Conservation (phyloP, 371 early-diverging fungal genomes). For the Apophysomyces variabilis region DNA sequence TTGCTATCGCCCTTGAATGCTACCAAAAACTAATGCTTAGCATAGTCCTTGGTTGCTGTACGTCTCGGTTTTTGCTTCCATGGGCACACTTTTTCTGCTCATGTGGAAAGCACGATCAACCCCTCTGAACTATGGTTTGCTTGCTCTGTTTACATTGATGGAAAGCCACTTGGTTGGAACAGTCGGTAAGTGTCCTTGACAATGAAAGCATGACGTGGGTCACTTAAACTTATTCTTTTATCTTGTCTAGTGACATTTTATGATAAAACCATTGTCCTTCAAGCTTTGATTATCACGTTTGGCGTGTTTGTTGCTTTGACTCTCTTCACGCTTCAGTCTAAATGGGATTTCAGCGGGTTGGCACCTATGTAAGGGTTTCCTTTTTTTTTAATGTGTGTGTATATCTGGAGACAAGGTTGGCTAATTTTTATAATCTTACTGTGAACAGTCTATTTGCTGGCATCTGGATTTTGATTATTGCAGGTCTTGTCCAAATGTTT, state of each 20-base stretch:
- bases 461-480: conserved; percentile 63
- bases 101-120: conserved; percentile 65
- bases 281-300: conserved; percentile 76
- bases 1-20: neutral
- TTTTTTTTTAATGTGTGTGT: too few relatives aligned
- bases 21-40: neutral
- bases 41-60: conserved; percentile 49
- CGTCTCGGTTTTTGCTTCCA: conserved; percentile 45
- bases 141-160: conserved; percentile 68
- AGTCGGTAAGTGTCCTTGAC: conserved; percentile 41
- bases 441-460: conserved; percentile 59
- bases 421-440: neutral
- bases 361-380: conserved; percentile 56
- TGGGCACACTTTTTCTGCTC: conserved; percentile 61
- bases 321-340: conserved; percentile 76
- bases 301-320: conserved; percentile 77
- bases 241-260: conserved; percentile 54
- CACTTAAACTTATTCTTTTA: too few relatives aligned
- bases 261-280: conserved; percentile 63
- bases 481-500: conserved; percentile 71
- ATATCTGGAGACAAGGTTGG: too few relatives aligned
- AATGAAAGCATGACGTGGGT: too few relatives aligned
- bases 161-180: conserved; percentile 74
- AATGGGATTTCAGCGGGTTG: conserved; percentile 74
- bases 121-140: conserved; percentile 68